Base-by-base conservation (phyloP, 2,329 filamentous ascomycete species). In the Fusarium sp. region DNA sequence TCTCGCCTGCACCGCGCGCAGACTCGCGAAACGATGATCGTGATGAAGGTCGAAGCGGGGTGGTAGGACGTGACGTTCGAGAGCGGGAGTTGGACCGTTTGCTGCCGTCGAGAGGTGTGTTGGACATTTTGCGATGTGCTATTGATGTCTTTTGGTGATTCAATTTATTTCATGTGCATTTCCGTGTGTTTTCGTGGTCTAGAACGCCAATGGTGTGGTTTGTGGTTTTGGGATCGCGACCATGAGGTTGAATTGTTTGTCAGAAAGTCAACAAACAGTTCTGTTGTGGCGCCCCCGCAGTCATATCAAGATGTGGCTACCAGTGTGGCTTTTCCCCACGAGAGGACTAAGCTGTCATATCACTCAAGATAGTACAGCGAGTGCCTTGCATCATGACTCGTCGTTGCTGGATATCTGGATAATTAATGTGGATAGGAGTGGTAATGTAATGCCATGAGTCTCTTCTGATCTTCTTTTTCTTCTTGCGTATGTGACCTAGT, bases 31-130 rank as follows among this genome's bases (percentile, higher is more conserved):
- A 89, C 14, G 94, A 97, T 19, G 93, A 94, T 53, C 95, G 91
- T 5, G 95, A 98, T 21, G 93, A 94, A 17, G 95, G 92, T 49
- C 95, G 92, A 11, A 99, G 88, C 31, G 96, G 96, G 6, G 96
- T 98, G 3, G 94, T 97, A 22, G 95, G 96, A 65, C 93, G 91
- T 42, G 93, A 94, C 7, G 86, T 86, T 49, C 85, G 87, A 47
- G 88, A 84, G 68, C 88, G 90, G 42, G 89, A 91, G 53, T 84
- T 85, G 24, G 89, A 89, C 9, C 83, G 82, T 61, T 83, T 79
- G 54, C 61, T 63, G 14, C 68, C 57, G 39, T 76, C 74, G 31
- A 74, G 64, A 24, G 67, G 65, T 17, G 77, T 76, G 52, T 68
- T 71, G 6, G 77, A 73, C 75, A 78, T 77, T 22, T 53, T 59